These are phyloP conservation scores for Bifiguratus adelaidae DNA, from an alignment of 192 early-diverging fungal species.

Conservation along the genomic window DNA sequence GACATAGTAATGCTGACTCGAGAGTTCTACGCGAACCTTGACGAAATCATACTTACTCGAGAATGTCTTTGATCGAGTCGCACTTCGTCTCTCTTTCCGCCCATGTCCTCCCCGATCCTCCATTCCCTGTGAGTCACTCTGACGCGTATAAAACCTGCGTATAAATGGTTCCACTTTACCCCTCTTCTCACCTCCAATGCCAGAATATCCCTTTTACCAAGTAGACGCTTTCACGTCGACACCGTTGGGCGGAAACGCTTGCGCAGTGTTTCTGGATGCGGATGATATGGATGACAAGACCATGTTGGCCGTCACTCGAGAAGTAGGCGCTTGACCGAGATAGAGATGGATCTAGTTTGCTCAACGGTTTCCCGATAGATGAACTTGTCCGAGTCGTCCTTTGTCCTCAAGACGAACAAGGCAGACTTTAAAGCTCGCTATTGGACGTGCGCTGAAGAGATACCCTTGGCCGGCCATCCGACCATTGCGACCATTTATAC, in stretches of 20 bases:
- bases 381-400: conserved; percentile 5
- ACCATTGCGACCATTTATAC: conserved; percentile 7
- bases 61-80: conserved; percentile 3
- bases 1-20: conserved; percentile 14
- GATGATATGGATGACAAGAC: conserved; percentile 6
- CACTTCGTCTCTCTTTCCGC: not conserved
- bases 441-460: conserved; percentile 5
- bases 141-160: too few relatives aligned
- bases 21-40: conserved; percentile 11
- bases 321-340: not conserved
- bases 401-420: not conserved
- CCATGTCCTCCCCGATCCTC: too few relatives aligned
- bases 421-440: conserved; percentile 5
- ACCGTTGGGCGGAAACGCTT: conserved; percentile 2
- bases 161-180: too few relatives aligned
- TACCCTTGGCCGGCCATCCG: conserved; percentile 5
- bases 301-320: conserved; percentile 2
- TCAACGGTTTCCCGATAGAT: not conserved
- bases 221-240: conserved; percentile 7
- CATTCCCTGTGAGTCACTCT: too few relatives aligned
- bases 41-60: conserved; percentile 17
- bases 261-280: conserved; percentile 7
- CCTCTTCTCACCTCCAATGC: not conserved
- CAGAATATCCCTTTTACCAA: conserved; percentile 7
- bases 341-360: not conserved